Conservation (phyloP, 495 filamentous ascomycete genomes). For the Xylaria grammica region DNA sequence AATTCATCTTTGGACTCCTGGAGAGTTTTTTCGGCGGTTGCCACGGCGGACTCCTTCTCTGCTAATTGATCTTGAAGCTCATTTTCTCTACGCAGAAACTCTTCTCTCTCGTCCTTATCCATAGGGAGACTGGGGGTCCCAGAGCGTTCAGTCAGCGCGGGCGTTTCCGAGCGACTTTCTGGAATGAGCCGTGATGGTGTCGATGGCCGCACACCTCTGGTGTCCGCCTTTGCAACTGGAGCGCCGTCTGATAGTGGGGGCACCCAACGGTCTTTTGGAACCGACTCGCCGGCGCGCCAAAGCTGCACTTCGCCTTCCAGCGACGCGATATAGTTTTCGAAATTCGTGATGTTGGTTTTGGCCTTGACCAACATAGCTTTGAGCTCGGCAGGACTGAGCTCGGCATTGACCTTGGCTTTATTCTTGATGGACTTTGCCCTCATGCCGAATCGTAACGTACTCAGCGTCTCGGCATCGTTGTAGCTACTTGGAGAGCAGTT, state of each 20-base stretch:
- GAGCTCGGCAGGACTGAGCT: conserved; percentile 92
- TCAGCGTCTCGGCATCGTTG: conserved; percentile 94
- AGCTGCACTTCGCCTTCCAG: conserved; percentile 82
- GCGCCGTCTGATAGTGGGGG: conserved; percentile 63
- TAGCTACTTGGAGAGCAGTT: conserved; percentile 98
- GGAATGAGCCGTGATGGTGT: conserved; percentile 81
- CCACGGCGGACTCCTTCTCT: conserved; percentile 85
- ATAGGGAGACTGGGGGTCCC: conserved; percentile 84
- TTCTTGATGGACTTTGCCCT: conserved; percentile 99
- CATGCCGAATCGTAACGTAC: conserved; percentile 94
- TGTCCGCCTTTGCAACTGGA: conserved; percentile 61
- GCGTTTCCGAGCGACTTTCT: conserved; percentile 82
- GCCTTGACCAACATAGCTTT: conserved; percentile 90
- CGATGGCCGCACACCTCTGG: conserved; percentile 67
- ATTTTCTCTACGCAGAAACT: conserved; percentile 94
- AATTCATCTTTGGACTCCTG: conserved; percentile 85
- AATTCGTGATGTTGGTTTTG: conserved; percentile 85
- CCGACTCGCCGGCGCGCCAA: conserved; percentile 87
- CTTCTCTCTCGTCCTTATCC: conserved; percentile 96
- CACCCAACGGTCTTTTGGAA: conserved; percentile 79
- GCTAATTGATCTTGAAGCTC: conserved; percentile 95
- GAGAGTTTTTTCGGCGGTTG: conserved; percentile 75
- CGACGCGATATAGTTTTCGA: conserved; percentile 81
- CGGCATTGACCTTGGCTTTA: conserved; percentile 99
- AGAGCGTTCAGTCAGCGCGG: conserved; percentile 70